Conservation (phyloP, 352 stramenopile species). For the Globisporangium middletonii region DNA sequence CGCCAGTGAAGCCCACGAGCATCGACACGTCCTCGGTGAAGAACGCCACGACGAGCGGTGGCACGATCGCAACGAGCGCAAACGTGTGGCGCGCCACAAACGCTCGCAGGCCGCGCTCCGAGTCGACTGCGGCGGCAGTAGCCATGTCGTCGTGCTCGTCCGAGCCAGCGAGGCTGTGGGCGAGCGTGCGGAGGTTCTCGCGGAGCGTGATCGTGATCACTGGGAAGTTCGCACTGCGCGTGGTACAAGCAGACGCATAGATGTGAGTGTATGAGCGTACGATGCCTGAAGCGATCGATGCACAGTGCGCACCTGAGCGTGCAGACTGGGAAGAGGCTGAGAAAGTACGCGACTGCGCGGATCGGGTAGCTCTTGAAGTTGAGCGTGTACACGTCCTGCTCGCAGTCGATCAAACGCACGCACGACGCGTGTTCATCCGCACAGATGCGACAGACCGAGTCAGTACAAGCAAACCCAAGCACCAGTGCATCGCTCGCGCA, state of each 20-base stretch:
- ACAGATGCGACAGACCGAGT: neutral
- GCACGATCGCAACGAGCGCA: conserved; percentile 64
- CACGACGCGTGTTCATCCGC: neutral
- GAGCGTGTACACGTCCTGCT: conserved; percentile 85
- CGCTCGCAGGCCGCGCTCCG: conserved; percentile 14
- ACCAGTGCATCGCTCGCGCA: neutral
- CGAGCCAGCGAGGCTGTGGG: conserved; percentile 32
- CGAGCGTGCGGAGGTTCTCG: conserved; percentile 76
- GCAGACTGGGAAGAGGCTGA: conserved; percentile 85
- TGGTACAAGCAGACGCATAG: neutral
- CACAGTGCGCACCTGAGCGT: conserved; percentile 56
- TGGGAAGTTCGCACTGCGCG: conserved; percentile 67
- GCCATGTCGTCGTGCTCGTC: conserved; percentile 9
- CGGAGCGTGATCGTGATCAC: conserved; percentile 84
- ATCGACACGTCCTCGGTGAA: conserved; percentile 88
- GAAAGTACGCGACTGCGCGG: conserved; percentile 77
- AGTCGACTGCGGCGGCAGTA: conserved; percentile 15
- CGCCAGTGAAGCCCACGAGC: conserved; percentile 82
- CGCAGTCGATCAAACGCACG: neutral
- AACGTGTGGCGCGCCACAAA: conserved; percentile 62
- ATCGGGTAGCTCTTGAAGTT: conserved; percentile 85
- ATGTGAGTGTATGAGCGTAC: neutral
- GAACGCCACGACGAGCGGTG: conserved; percentile 75
- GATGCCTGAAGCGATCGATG: neutral
- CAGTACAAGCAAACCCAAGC: too few species aligned